A percentile compares a stretch with the other conserved stretches of the same genome.
These are phyloP conservation scores for Ceratobasidium sp. DNA, from an alignment of 1,284 basidiomycete species.

Conservation along the genomic window DNA sequence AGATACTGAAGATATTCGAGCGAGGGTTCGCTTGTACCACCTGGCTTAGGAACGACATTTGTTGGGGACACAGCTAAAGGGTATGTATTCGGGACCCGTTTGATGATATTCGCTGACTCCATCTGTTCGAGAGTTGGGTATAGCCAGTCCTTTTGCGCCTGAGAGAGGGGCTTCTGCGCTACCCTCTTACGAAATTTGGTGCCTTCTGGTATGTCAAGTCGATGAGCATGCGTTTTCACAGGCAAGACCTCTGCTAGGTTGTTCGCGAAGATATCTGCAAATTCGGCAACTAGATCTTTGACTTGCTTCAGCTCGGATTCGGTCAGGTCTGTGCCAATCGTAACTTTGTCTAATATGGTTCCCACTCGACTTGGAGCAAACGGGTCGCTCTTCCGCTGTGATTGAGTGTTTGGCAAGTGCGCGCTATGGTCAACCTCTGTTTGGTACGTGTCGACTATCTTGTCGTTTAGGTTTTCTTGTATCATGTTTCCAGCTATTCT, in stretches of 20 bases:
- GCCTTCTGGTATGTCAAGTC: conserved; percentile 43
- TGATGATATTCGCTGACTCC: conserved; percentile 49
- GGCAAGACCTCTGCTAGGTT: conserved; percentile 27
- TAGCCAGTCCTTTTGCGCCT: conserved; percentile 48
- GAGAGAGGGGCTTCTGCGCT: conserved; percentile 45
- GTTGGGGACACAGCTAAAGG: conserved; percentile 50
- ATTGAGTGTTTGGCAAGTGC: too few species aligned
- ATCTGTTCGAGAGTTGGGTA: conserved; percentile 49
- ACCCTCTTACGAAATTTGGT: conserved; percentile 36
- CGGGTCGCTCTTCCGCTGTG: conserved; percentile 44
- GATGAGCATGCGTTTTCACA: conserved; percentile 42
- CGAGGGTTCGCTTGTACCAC: conserved; percentile 47
- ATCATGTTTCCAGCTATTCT: too few species aligned
- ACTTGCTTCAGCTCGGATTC: conserved; percentile 23
- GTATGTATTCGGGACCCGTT: conserved; percentile 44
- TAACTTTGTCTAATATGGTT: conserved; percentile 45
- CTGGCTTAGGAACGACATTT: conserved; percentile 49
- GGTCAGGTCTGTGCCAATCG: conserved; percentile 42
- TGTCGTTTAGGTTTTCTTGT: too few species aligned
- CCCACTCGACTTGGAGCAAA: conserved; percentile 45
- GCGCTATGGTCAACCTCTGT: too few species aligned
- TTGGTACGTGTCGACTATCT: too few species aligned
- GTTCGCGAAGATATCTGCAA: conserved; percentile 11
- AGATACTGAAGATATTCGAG: conserved; percentile 48
- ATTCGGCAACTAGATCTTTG: not conserved